Evolutionary conservation across 371 early-diverging fungal species (phyloP).

Genomic region (Entomophthora muscae): DNA sequence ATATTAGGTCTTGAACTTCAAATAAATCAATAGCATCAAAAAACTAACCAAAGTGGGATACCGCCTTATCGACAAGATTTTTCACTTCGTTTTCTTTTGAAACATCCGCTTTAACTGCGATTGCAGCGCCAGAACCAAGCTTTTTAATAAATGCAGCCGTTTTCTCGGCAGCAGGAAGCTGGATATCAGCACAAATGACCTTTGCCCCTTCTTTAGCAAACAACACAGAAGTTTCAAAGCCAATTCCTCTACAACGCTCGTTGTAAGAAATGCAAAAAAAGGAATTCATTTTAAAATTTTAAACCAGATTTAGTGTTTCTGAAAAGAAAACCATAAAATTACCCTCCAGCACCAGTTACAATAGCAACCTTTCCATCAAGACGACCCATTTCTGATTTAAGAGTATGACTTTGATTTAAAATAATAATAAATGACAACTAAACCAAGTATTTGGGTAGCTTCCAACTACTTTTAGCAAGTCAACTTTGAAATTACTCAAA

Average conservation of each 20-base stretch:
- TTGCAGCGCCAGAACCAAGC: constrained; percentile 17
- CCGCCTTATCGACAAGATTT: constrained; percentile 45
- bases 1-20: neutral
- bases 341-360: constrained; percentile 72
- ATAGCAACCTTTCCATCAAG: constrained; percentile 61
- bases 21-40: neutral
- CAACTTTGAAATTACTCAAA: no score
- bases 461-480: no score
- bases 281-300: neutral
- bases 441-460: no score
- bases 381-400: no score
- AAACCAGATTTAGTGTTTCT: neutral
- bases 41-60: constrained; percentile 39
- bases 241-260: constrained; percentile 46
- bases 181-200: constrained; percentile 61
- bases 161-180: constrained; percentile 29
- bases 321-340: constrained; percentile 8
- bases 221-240: constrained; percentile 48
- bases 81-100: constrained; percentile 55
- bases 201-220: constrained; percentile 70
- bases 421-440: no score
- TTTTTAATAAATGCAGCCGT: constrained; percentile 28
- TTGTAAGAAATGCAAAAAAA: neutral
- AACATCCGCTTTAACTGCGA: constrained; percentile 39
- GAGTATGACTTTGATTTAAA: no score